Evolutionary conservation across 805 yeast genomes (phyloP), one percentile per base, ranked within the genome.

Genomic region (Zygoascus bituminiphila): DNA sequence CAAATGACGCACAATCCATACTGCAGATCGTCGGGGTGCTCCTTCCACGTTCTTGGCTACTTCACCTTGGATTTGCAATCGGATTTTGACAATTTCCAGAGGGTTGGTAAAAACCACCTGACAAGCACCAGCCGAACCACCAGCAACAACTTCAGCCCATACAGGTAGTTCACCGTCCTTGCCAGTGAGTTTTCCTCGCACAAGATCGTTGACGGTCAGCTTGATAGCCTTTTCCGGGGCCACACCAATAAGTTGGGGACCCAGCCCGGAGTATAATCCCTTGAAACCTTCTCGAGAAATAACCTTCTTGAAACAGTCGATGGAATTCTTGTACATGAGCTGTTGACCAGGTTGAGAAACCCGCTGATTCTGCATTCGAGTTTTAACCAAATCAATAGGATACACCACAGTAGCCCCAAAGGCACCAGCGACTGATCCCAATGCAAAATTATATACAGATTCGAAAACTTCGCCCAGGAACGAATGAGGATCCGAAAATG

Each of bases 171-270:
- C 69, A 21, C 69, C 59, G 42, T 74, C 69, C 48, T 62, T 64
- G 52, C 72, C 71, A n/a, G 86, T 75, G 53, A 91, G 81, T 47
- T 78, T 73, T 24, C 81, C 81, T 59, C 98, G 78, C 50, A 88
- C 81, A 49, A 85, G 70, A 64, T 91, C 98, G 67, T 91, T 91
- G 36, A 91, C 95, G 0, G 98, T 89, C 56, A 91, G 77, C 69
- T 91, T 91, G 61, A 91, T 91, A 40, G 98, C 98, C 72, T 91
- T 91, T 66, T 91, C 98, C 1, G 98, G 98, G 0, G 98, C 98
- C 45, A 91, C 98, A 56, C 98, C 98, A 44, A 93, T 79, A 60
- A 91, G 72, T 68, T 93, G 98, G 15, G 98, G 97, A 8, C 87
- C 85, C 45, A 91, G 72, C 47, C 98, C 98, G 4, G 95, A 83